These are phyloP conservation scores for Xylaria scruposa DNA, from an alignment of 495 filamentous ascomycete genomes.

Conservation along the genomic window DNA sequence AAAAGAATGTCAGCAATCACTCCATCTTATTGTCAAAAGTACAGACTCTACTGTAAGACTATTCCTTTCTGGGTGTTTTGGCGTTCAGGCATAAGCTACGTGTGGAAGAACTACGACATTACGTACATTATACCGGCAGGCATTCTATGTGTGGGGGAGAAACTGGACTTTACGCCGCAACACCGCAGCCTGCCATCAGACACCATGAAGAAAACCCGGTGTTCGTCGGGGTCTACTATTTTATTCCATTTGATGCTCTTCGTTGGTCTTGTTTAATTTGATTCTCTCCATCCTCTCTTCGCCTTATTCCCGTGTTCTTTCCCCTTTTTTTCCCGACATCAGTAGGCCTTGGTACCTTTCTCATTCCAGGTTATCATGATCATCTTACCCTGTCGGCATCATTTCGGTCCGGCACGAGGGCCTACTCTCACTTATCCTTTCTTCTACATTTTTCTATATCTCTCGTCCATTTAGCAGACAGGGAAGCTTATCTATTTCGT, in stretches of 20 bases:
- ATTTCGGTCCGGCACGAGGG: not conserved
- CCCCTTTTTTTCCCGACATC: not conserved
- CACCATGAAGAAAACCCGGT: not conserved
- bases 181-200: not conserved
- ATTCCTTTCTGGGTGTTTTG: slow-evolving; percentile 20
- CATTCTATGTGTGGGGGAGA: slow-evolving; percentile 7
- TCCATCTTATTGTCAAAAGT: not conserved
- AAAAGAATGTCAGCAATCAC: not conserved
- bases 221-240: not conserved
- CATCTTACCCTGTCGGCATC: not conserved
- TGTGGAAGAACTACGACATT: slow-evolving; percentile 16
- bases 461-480: not conserved
- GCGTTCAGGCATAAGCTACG: slow-evolving; percentile 14
- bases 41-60: not conserved
- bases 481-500: not conserved
- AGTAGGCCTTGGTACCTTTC: not conserved
- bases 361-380: not conserved
- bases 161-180: not conserved
- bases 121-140: slow-evolving; percentile 9
- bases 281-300: not conserved
- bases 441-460: not conserved
- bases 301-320: not conserved
- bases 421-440: not conserved
- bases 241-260: not conserved
- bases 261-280: not conserved